Conservation (phyloP, 306 rosid genomes). For the Hippophae rhamnoides region DNA sequence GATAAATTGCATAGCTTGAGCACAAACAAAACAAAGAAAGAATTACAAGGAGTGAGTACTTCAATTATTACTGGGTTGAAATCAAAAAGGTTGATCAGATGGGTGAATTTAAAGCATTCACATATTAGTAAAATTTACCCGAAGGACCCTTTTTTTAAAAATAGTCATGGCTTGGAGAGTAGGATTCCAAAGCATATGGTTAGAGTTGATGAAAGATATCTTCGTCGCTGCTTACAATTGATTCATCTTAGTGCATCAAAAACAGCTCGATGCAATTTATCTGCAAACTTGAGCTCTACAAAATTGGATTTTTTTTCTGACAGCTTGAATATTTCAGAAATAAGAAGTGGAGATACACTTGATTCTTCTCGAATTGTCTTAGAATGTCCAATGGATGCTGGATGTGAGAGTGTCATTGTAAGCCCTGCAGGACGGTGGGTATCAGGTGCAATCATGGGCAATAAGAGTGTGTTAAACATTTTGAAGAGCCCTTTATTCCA, state of each 20-base stretch:
- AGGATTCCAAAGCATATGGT: slow-evolving; percentile 75
- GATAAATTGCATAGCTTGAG: slow-evolving; percentile 29
- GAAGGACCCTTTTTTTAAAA: slow-evolving; percentile 36
- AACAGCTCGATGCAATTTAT: slow-evolving; percentile 40
- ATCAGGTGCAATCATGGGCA: slow-evolving; percentile 71
- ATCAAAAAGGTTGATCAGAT: slow-evolving; percentile 44
- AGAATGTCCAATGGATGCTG: slow-evolving; percentile 24
- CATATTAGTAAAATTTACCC: slow-evolving; percentile 38
- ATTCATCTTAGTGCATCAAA: slow-evolving; percentile 53
- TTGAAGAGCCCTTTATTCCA: slow-evolving; percentile 61
- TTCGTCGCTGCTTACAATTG: slow-evolving; percentile 67
- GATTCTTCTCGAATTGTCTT: slow-evolving; percentile 30
- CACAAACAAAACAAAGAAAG: slow-evolving; percentile 38
- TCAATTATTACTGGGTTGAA: slow-evolving; percentile 30
- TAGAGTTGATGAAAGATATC: slow-evolving; percentile 69
- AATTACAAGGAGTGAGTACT: slow-evolving; percentile 34
- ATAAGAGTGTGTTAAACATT: slow-evolving; percentile 78
- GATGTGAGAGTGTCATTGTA: slow-evolving; percentile 22
- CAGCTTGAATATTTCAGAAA: slow-evolving; percentile 24
- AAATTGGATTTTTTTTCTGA: slow-evolving; percentile 36
- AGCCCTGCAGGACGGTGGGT: slow-evolving; percentile 39
- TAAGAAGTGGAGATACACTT: slow-evolving; percentile 20
- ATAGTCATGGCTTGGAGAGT: slow-evolving; percentile 37
- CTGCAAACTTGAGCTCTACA: slow-evolving; percentile 35
- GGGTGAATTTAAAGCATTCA: slow-evolving; percentile 45